Conservation (phyloP, 148 eudicot species). For the Polygonum aviculare region DNA sequence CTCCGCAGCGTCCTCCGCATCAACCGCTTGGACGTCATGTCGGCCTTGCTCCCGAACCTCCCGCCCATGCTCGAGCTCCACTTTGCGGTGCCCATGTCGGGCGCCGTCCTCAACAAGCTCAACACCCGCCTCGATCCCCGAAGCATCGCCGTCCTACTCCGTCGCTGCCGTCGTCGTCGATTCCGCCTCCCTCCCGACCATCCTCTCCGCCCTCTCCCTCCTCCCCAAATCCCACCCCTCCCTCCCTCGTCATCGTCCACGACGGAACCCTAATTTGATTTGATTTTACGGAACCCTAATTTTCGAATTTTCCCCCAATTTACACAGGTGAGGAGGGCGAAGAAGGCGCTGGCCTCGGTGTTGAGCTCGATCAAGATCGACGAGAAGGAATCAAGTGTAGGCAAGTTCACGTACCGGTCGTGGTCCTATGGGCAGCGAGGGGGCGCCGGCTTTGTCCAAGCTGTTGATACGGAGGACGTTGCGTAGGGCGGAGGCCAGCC, state of each 20-base stretch:
- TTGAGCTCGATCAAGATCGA: too few relatives aligned
- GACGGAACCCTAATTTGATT: too few relatives aligned
- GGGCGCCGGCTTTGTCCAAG: too few relatives aligned
- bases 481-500: constrained; percentile 44
- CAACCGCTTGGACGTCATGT: constrained; percentile 37
- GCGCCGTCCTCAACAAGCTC: constrained; percentile 36
- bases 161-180: constrained; percentile 34
- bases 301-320: too few relatives aligned
- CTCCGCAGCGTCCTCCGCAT: constrained; percentile 15
- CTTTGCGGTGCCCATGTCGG: constrained; percentile 66
- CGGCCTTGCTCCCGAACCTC: constrained; percentile 61
- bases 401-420: too few relatives aligned
- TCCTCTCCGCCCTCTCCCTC: constrained; percentile 23
- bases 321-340: too few relatives aligned
- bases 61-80: constrained; percentile 73
- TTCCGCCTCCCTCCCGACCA: constrained; percentile 5
- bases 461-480: neutral
- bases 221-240: constrained; percentile 1
- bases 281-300: too few relatives aligned
- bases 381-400: too few relatives aligned
- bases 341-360: too few relatives aligned
- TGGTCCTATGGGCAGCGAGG: too few relatives aligned
- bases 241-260: constrained; percentile 15
- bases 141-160: constrained; percentile 31
- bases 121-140: constrained; percentile 46